Conservation (phyloP, 1,284 basidiomycete species). For the Leccinum solheimii region DNA sequence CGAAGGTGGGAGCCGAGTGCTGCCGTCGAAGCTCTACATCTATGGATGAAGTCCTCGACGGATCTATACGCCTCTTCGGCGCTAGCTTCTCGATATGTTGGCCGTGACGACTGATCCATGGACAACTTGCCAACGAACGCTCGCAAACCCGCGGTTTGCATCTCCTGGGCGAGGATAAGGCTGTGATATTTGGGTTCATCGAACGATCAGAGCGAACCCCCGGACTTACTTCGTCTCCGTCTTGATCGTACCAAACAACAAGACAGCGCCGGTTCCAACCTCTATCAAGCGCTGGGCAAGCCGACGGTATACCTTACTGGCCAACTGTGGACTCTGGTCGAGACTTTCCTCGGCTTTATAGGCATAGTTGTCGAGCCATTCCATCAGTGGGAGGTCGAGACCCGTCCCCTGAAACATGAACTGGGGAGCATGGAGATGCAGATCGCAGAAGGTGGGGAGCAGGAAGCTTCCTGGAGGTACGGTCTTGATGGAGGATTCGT, state of each 20-base stretch:
- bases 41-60: conserved; percentile 56
- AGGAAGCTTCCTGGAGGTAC: conserved; percentile 63
- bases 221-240: conserved; percentile 70
- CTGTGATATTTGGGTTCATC: conserved; percentile 38
- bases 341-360: conserved; percentile 78
- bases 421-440: conserved; percentile 85
- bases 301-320: conserved; percentile 62
- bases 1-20: conserved; percentile 45
- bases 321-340: conserved; percentile 61
- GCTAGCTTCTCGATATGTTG: conserved; percentile 69
- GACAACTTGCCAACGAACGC: conserved; percentile 83
- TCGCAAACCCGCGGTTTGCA: conserved; percentile 71
- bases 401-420: conserved; percentile 85
- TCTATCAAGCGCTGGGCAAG: conserved; percentile 65
- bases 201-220: neutral
- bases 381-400: conserved; percentile 78
- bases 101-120: conserved; percentile 77
- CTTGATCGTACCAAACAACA: conserved; percentile 81
- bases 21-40: conserved; percentile 45
- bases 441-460: conserved; percentile 75
- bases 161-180: conserved; percentile 70
- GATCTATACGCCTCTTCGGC: conserved; percentile 49
- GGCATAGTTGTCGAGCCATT: conserved; percentile 78
- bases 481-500: conserved; percentile 27
- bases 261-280: conserved; percentile 72